A percentile compares a stretch with the other conserved stretches of the same genome.
phyloP scores from a whole-genome alignment of 495 filamentous ascomycete genomes.

The Diplogelasinospora grovesii region DNA sequence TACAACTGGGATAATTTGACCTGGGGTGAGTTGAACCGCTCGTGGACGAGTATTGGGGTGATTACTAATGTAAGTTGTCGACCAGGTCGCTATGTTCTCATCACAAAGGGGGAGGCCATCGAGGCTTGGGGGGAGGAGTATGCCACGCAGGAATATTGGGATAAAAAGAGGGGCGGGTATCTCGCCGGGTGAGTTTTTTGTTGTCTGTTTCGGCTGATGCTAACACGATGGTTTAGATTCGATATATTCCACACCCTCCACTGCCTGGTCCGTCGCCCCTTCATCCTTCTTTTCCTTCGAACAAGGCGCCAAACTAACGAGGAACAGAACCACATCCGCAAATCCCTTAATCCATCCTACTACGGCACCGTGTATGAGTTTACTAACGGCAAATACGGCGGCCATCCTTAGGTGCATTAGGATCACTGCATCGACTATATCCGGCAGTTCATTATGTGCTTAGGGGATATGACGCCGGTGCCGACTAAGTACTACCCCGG shows the following conservation, averaged over 20 bases:
- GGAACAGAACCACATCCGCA: slow-evolving; percentile 3
- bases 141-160: slow-evolving; percentile 1
- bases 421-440: slow-evolving; percentile 9
- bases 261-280: not conserved
- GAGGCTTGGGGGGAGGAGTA: not conserved
- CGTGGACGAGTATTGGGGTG: too few relatives aligned
- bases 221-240: not conserved
- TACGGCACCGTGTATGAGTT: not conserved
- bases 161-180: slow-evolving; percentile 2
- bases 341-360: not conserved
- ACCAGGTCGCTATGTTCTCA: slow-evolving; percentile 5
- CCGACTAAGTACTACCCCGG: slow-evolving; percentile 3
- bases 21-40: not conserved
- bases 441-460: slow-evolving; percentile 10
- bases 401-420: not conserved
- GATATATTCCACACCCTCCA: slow-evolving; percentile 9
- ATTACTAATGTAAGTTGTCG: too few relatives aligned
- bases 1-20: not conserved
- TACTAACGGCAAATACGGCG: not conserved
- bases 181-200: not conserved
- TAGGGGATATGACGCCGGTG: slow-evolving; percentile 7
- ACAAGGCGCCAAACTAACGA: too few relatives aligned
- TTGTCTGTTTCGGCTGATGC: not conserved
- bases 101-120: not conserved
- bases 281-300: not conserved